Base-by-base conservation (phyloP, 345 rosid species). In the Zanthoxylum bungeanum region DNA sequence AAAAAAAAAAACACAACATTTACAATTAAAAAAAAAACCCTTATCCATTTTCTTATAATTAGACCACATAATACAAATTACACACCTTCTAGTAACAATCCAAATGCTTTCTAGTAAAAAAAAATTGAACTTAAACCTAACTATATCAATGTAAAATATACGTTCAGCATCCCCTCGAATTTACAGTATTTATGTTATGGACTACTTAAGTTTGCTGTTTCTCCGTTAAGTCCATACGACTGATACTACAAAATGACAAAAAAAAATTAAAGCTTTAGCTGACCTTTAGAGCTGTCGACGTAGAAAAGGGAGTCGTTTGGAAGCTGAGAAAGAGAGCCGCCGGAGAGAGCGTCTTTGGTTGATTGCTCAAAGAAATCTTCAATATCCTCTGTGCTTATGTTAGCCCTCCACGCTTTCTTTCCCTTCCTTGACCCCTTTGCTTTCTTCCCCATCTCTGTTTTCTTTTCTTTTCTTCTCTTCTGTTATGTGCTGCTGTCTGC, bases 371-470 rank as follows among this genome's bases (percentile, higher is more conserved):
- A 83, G 90, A 79, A 95, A 64, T 92, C 89, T 31, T 84, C 85
- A 42, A 90, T 82, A 64, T 92, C 97, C 58, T 83, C 89, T 0
- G 96, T 89, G 82, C 96, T 95, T 42, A 89, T 95, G 84, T 92
- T 95, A 0, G 93, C 97, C 68, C 98, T 89, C 99, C 99, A 95
- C 31, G 91, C 98, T 74, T 95, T 95, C 76, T 95, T 92, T 22
- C 97, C 96, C 78, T 95, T 95, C 77, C 98, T 84, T 30, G 98
- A 92, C 24, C 81, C 84, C 68, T 90, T 94, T 2, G 90, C 55
- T 56, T 61, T 82, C 84, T 90, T 92, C 72, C 93, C 91, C 97
- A 90, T 90, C 78, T 64, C 76, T 60, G 24, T 50, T 16, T 46
- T 33, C 50, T 73, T 52, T 60, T 52, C 63, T 37, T 25, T n/a